phyloP scores from a whole-genome alignment of 2,329 filamentous ascomycete genomes.

The Venturia pyrina region DNA sequence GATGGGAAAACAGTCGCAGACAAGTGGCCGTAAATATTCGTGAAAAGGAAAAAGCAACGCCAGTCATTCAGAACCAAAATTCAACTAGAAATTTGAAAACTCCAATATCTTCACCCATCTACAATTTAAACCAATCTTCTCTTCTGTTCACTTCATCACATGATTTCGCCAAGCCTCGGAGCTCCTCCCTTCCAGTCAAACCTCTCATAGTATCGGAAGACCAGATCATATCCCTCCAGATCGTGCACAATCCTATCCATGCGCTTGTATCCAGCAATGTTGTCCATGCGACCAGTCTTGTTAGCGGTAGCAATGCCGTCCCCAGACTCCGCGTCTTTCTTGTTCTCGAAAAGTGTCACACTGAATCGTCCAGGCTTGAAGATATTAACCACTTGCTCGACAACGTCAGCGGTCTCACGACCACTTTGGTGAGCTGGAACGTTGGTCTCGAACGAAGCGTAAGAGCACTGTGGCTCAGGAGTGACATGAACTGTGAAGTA shows the following conservation, averaged over 20 bases:
- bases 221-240: slow-evolving; percentile 90
- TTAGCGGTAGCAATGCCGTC: slow-evolving; percentile 34
- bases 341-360: slow-evolving; percentile 91
- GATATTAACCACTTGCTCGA: slow-evolving; percentile 88
- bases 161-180: slow-evolving; percentile 49
- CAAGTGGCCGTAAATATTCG: not conserved
- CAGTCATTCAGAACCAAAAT: not conserved
- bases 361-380: slow-evolving; percentile 98
- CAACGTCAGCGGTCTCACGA: slow-evolving; percentile 78
- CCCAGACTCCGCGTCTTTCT: slow-evolving; percentile 38
- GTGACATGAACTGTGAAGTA: slow-evolving; percentile 99
- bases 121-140: not conserved
- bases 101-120: not conserved
- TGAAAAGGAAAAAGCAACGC: not conserved
- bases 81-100: no score
- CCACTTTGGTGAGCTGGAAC: slow-evolving; percentile 83
- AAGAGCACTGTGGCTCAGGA: slow-evolving; percentile 92
- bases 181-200: slow-evolving; percentile 66
- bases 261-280: slow-evolving; percentile 74
- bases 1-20: not conserved
- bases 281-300: slow-evolving; percentile 53
- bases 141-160: not conserved
- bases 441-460: slow-evolving; percentile 97
- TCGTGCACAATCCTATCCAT: slow-evolving; percentile 95
- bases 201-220: slow-evolving; percentile 93